These are phyloP conservation scores for Quercus berberidifolia DNA, from an alignment of 306 rosid genomes.

Conservation along the genomic window DNA sequence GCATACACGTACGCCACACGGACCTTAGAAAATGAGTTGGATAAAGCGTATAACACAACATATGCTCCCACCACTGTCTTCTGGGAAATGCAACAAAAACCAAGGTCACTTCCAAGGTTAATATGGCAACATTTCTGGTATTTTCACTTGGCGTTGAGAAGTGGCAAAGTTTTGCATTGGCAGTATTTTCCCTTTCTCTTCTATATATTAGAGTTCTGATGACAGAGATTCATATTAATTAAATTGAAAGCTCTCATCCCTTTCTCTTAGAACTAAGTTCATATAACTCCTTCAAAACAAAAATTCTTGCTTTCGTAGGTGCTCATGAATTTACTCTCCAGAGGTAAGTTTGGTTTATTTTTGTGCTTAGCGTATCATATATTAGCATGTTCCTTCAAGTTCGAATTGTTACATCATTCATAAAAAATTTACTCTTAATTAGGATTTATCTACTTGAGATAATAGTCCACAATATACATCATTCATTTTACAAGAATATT, in stretches of 20 bases:
- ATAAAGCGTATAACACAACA: neutral
- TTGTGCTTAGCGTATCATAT: no score
- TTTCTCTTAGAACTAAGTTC: neutral
- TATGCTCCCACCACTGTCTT: neutral
- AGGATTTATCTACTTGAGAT: no score
- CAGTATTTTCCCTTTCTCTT: neutral
- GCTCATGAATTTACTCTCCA: conserved; percentile 36
- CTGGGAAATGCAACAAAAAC: neutral
- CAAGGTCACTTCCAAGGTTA: neutral
- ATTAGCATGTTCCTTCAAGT: no score
- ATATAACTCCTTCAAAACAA: conserved; percentile 26
- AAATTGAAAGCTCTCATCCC: neutral
- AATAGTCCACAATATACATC: no score
- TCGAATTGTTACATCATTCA: no score
- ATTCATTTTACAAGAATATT: no score
- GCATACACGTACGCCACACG: neutral
- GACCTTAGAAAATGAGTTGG: neutral
- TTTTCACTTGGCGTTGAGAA: neutral
- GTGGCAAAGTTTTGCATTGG: neutral
- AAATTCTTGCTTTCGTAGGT: conserved; percentile 37
- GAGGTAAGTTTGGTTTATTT: conserved; percentile 28
- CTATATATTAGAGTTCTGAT: neutral
- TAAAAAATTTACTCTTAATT: no score
- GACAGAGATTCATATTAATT: no score
- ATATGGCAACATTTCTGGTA: no score